phyloP scores from a whole-genome alignment of 202 grass and related monocot genomes.

The Saccharum hybrid region DNA sequence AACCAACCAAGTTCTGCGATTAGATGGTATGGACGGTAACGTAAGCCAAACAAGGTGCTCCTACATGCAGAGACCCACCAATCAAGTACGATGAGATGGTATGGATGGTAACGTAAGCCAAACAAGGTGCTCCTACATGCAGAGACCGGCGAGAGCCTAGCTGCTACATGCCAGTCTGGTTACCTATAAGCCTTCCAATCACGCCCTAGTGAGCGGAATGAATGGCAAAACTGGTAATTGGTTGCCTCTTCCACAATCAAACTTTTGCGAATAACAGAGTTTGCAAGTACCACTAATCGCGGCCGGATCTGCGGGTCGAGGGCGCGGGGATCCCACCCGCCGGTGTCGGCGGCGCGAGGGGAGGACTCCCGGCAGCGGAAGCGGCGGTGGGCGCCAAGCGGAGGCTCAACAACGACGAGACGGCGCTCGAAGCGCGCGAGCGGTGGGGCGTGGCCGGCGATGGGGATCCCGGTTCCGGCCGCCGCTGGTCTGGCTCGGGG shows the following conservation, averaged over 20 bases:
- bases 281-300: no score
- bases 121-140: no score
- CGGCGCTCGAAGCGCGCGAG: background rate
- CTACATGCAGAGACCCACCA: no score
- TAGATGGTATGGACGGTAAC: background rate
- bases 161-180: background rate
- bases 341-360: background rate
- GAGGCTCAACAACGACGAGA: background rate
- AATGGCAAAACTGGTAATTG: background rate
- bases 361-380: background rate
- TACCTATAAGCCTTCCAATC: background rate
- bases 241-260: background rate
- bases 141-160: background rate
- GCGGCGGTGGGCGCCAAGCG: background rate
- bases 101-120: no score
- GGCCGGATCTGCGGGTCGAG: conserved; percentile 1
- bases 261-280: background rate
- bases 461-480: background rate
- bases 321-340: background rate
- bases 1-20: background rate
- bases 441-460: conserved; percentile 13
- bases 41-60: no score
- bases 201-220: background rate
- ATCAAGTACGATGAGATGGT: no score
- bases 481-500: background rate